Evolutionary conservation across 257 asterid species (phyloP).

Genomic region (Solanum chiquidenum): DNA sequence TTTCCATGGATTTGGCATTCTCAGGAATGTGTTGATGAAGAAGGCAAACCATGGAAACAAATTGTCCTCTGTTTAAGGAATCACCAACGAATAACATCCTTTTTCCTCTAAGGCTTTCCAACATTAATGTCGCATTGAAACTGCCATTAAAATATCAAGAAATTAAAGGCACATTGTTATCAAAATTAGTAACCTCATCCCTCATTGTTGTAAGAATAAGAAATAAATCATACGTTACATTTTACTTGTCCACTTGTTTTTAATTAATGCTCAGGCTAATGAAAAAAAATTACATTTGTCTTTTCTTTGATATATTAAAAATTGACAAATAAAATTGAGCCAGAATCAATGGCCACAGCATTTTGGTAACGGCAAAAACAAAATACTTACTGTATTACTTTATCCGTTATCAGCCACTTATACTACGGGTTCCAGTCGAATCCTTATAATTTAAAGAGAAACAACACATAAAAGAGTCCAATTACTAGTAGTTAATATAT

Average conservation of each 20-base stretch:
- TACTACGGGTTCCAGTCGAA: background rate
- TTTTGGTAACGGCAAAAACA: background rate
- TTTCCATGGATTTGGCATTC: conserved; percentile 41
- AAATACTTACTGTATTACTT: background rate
- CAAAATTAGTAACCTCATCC: background rate
- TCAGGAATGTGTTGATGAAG: conserved; percentile 43
- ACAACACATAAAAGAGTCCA: background rate
- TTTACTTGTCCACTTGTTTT: background rate
- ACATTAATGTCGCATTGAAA: conserved; percentile 59
- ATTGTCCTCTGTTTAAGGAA: conserved; percentile 68
- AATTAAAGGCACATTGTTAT: background rate
- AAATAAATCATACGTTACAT: background rate
- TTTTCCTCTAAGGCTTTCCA: conserved; percentile 61
- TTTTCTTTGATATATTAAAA: no score
- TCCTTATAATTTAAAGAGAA: background rate
- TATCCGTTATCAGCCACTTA: background rate
- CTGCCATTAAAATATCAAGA: conserved; percentile 18
- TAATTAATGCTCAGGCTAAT: background rate
- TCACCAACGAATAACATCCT: conserved; percentile 75
- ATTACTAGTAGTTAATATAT: background rate
- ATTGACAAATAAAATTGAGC: background rate
- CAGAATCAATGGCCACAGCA: background rate
- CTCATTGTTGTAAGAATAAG: background rate
- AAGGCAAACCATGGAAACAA: conserved; percentile 61
- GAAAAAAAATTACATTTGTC: background rate